Conservation (phyloP, 345 rosid species). For the Eucalyptus fibrosa region DNA sequence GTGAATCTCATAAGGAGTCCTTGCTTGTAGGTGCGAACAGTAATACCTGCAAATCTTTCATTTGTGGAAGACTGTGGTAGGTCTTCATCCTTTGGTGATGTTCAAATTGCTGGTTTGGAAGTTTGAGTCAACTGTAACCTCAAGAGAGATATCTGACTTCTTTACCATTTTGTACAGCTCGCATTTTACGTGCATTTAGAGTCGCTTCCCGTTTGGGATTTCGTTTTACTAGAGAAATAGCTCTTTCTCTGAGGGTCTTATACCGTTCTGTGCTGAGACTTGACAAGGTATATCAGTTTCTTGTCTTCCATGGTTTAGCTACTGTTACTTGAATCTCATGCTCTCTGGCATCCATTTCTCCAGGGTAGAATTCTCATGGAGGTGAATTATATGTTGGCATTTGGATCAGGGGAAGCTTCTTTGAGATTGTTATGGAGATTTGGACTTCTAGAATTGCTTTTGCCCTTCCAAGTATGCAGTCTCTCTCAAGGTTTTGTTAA, state of each 20-base stretch:
- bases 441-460: constrained; percentile 76
- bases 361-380: constrained; percentile 89
- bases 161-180: constrained; percentile 29
- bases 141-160: not conserved
- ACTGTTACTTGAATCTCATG: not conserved
- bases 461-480: constrained; percentile 63
- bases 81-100: constrained; percentile 1
- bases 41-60: constrained; percentile 26
- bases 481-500: not conserved
- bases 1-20: not conserved
- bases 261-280: constrained; percentile 46
- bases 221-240: constrained; percentile 68
- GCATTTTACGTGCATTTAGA: constrained; percentile 67
- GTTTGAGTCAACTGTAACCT: not conserved
- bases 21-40: constrained; percentile 28
- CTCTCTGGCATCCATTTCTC: constrained; percentile 1
- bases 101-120: not conserved
- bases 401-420: constrained; percentile 96
- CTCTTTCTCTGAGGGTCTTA: constrained; percentile 53
- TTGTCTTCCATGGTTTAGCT: not conserved
- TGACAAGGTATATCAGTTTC: constrained; percentile 33
- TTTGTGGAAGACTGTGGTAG: constrained; percentile 61
- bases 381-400: constrained; percentile 95
- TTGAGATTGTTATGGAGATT: constrained; percentile 85
- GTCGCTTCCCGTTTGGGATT: constrained; percentile 69